Conservation (phyloP, 352 stramenopile species). For the Globisporangium barbulae region DNA sequence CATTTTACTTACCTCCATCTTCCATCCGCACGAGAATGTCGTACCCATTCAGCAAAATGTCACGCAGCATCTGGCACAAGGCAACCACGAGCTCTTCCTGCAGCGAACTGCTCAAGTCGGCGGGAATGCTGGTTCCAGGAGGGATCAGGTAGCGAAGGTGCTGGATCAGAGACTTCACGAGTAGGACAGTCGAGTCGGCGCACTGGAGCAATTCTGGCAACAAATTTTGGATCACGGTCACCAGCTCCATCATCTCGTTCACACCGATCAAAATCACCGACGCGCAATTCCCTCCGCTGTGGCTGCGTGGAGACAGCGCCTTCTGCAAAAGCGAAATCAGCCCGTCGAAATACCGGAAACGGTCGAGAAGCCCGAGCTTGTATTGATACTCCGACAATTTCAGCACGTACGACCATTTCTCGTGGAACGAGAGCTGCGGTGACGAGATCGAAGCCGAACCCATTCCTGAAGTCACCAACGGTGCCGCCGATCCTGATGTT, state of each 20-base stretch:
- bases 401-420: slow-evolving; percentile 83
- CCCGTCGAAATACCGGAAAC: slow-evolving; percentile 76
- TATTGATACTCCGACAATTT: slow-evolving; percentile 84
- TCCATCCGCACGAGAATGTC: slow-evolving; percentile 78
- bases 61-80: slow-evolving; percentile 71
- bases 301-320: slow-evolving; percentile 49
- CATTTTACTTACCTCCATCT: slow-evolving; percentile 57
- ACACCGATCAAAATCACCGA: slow-evolving; percentile 57
- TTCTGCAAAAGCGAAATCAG: slow-evolving; percentile 81
- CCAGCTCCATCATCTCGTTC: slow-evolving; percentile 74
- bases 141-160: slow-evolving; percentile 77
- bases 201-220: slow-evolving; percentile 65
- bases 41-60: slow-evolving; percentile 60
- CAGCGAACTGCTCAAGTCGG: slow-evolving; percentile 36
- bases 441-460: slow-evolving; percentile 12
- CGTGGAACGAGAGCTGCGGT: slow-evolving; percentile 43
- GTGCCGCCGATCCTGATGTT: slow-evolving; percentile 7
- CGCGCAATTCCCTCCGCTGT: slow-evolving; percentile 24
- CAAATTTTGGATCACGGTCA: slow-evolving; percentile 68
- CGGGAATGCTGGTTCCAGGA: slow-evolving; percentile 37
- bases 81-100: slow-evolving; percentile 70
- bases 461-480: slow-evolving; percentile 9
- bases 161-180: slow-evolving; percentile 79
- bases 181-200: slow-evolving; percentile 46
- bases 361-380: slow-evolving; percentile 67